Evolutionary conservation across 441 rosid species (phyloP).

Genomic region (Populus hybrid): DNA sequence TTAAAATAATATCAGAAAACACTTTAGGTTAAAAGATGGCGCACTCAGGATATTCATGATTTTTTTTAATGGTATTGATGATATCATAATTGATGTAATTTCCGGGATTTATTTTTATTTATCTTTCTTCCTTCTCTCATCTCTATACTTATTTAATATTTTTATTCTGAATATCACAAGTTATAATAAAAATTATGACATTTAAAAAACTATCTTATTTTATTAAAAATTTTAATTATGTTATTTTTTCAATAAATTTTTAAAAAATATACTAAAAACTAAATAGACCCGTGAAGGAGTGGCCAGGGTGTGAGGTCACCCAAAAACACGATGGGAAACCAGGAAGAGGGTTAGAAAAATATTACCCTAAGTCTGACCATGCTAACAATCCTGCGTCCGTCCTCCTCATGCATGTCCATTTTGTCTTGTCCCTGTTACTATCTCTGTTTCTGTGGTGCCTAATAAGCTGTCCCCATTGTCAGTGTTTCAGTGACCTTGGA

Average conservation of each 20-base stretch:
- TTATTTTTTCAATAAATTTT: neutral
- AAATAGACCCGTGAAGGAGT: neutral
- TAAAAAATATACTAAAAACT: too few species aligned
- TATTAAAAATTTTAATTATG: too few species aligned
- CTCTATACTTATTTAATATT: too few species aligned
- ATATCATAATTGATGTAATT: too few species aligned
- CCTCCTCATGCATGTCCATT: constrained; percentile 25
- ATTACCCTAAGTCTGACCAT: constrained; percentile 6
- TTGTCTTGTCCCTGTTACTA: neutral
- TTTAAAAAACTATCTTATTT: neutral
- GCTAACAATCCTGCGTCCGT: constrained; percentile 24
- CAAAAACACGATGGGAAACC: neutral
- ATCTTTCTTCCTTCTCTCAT: too few species aligned
- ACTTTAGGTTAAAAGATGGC: constrained; percentile 7
- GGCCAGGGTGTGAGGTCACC: constrained; percentile 2
- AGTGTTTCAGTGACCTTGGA: neutral
- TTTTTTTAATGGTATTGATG: neutral
- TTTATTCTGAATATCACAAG: too few species aligned
- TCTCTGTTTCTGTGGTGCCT: neutral
- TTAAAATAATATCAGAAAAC: neutral
- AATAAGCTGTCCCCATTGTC: neutral
- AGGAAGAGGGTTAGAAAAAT: neutral
- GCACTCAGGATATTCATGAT: neutral
- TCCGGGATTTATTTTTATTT: too few species aligned
- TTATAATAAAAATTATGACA: neutral